Evolutionary conservation across 306 rosid species (phyloP), one percentile per base, ranked within the genome.

Genomic region (Lablab purpureus): DNA sequence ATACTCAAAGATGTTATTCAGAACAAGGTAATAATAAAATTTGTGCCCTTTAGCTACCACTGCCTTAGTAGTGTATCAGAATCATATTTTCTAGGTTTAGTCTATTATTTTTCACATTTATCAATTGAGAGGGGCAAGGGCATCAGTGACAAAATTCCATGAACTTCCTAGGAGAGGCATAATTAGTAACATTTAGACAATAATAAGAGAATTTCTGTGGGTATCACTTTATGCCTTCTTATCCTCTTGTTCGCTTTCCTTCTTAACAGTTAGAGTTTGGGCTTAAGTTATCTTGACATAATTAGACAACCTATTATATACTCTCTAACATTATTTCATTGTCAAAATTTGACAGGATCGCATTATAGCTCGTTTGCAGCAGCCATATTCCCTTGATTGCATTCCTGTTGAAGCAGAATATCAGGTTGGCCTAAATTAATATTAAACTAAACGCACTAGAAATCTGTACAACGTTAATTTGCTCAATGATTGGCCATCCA

Each of bases 381-480:
- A 95, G 74, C 99, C 99, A 14, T 95, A 95, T 85, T 93, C 98
- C 59, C 93, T 95, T 10, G 96, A 95, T 80, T 95, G 99, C 90
- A 93, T 95, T 83, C 99, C 97, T 14, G 97, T 95, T n/a, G 99
- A 93, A 81, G 98, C 99, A 78, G 98, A 95, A 79, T 93, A 85
- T 91, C 99, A 93, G 98, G 99, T 95, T 77, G 30, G 87, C 32
- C 41, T 65, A 32, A 59, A 3, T 19, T 60, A 21, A 55, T 50
- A 21, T 41, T 80, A 21, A 43, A 14, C 75, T 43, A 51, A 59
- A 27, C 45, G 4, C 71, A 10, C 58, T 17, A 49, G 37, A 67
- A 81, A 68, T 41, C 30, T 7, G 8, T 27, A 15, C 12, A 28
- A 4, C 9, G 23, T 55, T 65, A 22, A 80, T 40, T 51, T 40